Evolutionary conservation across 192 early-diverging fungal species (phyloP), one percentile per base, ranked within the genome.

Genomic region (Backusella westeae): DNA sequence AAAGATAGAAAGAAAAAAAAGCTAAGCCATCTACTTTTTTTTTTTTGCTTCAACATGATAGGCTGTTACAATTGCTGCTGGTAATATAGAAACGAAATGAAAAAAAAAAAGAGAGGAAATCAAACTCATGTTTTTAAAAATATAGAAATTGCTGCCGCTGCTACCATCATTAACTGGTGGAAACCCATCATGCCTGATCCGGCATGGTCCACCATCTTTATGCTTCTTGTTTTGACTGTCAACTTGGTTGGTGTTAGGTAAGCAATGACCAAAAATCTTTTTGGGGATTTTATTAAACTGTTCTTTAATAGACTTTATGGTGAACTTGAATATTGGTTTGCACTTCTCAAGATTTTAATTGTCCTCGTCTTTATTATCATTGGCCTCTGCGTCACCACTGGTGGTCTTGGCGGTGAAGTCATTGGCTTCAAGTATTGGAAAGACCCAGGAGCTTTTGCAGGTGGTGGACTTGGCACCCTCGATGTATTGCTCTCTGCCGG

Each of bases 251-350:
- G 83, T 81, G 74, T 89, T 86, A 46, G 93, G 92, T 87, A 92
- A 91, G 38, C 32, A 32, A 32, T 32, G 32, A 32, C 32, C 32
- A 39, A 38, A 38, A 39, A 3, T 39, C 38, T 2, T 39, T 39
- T 32, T 32, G 32, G 32, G 10, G 10, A 39, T 39, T 39, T 39
- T 10, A 39, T 39, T 39, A 2, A 39, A 19, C 74, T 73, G 1
- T 29, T 26, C 17, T 0, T 29, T 75, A 0, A 63, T 72, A 87
- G 85, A 66, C 89, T 91, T 15, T 98, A 94, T 88, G 96, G 95
- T 75, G 96, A 98, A 80, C 78, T 89, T 6, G 96, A 98, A 85
- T 96, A 93, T 77, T 90, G 88, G 88, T 85, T 96, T 69, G 86
- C 91, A 2, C 49, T 89, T 38, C 89, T 93, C 85, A 96, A 96